Conservation (phyloP, 2,329 filamentous ascomycete genomes). For the Diplodia scrobiculata region DNA sequence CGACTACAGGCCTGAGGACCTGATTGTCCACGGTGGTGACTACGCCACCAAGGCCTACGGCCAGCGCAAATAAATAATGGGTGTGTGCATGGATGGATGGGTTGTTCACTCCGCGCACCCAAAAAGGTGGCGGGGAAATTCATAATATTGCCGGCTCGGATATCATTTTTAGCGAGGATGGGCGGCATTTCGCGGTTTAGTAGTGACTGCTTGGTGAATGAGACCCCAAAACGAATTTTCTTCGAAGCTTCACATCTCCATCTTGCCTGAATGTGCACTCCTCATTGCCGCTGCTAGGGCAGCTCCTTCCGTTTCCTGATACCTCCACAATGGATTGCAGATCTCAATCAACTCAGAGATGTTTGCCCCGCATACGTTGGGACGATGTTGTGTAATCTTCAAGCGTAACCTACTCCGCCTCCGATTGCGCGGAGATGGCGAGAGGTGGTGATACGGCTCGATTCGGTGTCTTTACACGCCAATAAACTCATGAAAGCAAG, state of each 20-base stretch:
- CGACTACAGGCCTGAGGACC: constrained; percentile 86
- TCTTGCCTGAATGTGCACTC: neutral
- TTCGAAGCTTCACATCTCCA: neutral
- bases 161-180: constrained; percentile 1
- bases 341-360: neutral
- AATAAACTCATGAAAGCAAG: neutral
- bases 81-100: neutral
- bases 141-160: neutral
- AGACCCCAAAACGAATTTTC: constrained; percentile 11
- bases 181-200: constrained; percentile 6
- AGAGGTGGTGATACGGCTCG: neutral
- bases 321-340: neutral
- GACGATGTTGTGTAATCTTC: neutral
- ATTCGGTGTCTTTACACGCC: neutral
- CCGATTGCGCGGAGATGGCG: neutral
- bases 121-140: neutral
- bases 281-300: neutral
- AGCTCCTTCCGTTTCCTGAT: neutral
- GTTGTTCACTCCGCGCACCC: neutral
- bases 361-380: neutral
- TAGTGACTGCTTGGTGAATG: constrained; percentile 11
- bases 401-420: neutral
- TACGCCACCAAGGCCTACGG: constrained; percentile 96
- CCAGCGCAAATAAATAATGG: constrained; percentile 56
- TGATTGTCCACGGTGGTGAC: constrained; percentile 86